Evolutionary conservation across 257 asterid genomes (phyloP), one percentile per base, ranked within the genome.

Genomic region (Gynochthodes officinalis): DNA sequence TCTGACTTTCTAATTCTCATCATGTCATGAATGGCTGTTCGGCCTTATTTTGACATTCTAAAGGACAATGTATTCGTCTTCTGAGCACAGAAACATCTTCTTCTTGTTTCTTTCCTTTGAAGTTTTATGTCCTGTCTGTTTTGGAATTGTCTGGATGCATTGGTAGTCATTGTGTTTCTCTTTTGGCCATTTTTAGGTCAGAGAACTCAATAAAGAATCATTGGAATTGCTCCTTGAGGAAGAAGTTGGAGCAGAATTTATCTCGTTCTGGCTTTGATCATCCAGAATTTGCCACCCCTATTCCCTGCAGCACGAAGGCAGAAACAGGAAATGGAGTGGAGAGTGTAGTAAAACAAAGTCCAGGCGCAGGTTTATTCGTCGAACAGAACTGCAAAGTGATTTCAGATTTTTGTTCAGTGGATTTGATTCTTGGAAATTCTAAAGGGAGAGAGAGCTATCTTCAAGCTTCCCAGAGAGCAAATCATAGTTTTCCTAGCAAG

Each of bases 201-300:
- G 89, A 85, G 14, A 88, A 88, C 79, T 81, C 90, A 3, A 85
- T 88, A 10, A 88, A 88, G 43, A 85, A 88, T 70, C 86, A 82
- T 33, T 88, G 93, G 90, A 85, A 88, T 71, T 81, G 93, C 83
- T 82, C 89, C 27, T 62, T 88, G 72, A 82, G 76, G 75, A 85
- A 77, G 84, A 84, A 75, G 69, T 67, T 82, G 12, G 49, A 46
- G 43, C 52, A 48, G 53, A 49, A 60, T 63, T 15, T 40, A 3
- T 10, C 28, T 33, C 32, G 43, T 59, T 46, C 69, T 43, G 63
- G 71, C 55, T 49, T 42, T 7, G 46, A 60, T 55, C 66, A 25
- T 61, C 75, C 55, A 32, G 60, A 40, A 65, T 46, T 67, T 28
- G 43, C 69, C 33, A 16, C 30, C 30, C 74, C 81, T 46, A 42